phyloP scores from a whole-genome alignment of 2,329 filamentous ascomycete species.

The Diaporthe ilicicola region DNA sequence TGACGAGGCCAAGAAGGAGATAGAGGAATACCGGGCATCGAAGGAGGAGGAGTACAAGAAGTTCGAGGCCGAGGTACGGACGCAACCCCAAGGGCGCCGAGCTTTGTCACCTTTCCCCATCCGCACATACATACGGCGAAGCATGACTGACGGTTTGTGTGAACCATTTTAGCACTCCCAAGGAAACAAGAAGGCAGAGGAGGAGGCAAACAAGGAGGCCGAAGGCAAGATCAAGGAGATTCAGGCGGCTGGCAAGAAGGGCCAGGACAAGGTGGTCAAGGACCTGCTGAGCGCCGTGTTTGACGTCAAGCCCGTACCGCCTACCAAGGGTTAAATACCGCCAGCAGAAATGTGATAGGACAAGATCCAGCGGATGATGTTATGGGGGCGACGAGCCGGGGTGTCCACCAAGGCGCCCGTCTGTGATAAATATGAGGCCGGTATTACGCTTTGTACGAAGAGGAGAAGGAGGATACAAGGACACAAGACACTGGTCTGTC shows the following conservation, averaged over 20 bases:
- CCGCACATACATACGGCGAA: neutral
- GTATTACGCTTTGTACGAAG: slow-evolving; percentile 26
- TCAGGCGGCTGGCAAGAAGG: slow-evolving; percentile 79
- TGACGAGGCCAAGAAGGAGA: slow-evolving; percentile 96
- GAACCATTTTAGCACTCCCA: slow-evolving; percentile 76
- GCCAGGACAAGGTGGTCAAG: slow-evolving; percentile 80
- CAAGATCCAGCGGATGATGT: no score
- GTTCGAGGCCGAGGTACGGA: slow-evolving; percentile 77
- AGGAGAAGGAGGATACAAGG: neutral
- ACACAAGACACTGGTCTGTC: slow-evolving; percentile 6
- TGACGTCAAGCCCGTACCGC: slow-evolving; percentile 77
- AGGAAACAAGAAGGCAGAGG: slow-evolving; percentile 83
- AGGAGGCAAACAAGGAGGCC: slow-evolving; percentile 81
- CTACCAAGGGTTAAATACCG: slow-evolving; percentile 39
- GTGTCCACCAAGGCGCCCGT: neutral
- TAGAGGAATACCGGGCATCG: slow-evolving; percentile 86
- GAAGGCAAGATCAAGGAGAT: slow-evolving; percentile 86
- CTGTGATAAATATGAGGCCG: neutral
- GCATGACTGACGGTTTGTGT: slow-evolving; percentile 31
- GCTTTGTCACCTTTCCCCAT: no score
- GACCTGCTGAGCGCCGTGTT: slow-evolving; percentile 87
- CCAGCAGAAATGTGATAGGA: neutral
- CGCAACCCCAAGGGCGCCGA: neutral
- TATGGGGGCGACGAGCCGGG: neutral
- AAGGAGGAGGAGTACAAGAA: slow-evolving; percentile 97